phyloP scores from a whole-genome alignment of 139 green algal genomes.

The Chlorella sp. region DNA sequence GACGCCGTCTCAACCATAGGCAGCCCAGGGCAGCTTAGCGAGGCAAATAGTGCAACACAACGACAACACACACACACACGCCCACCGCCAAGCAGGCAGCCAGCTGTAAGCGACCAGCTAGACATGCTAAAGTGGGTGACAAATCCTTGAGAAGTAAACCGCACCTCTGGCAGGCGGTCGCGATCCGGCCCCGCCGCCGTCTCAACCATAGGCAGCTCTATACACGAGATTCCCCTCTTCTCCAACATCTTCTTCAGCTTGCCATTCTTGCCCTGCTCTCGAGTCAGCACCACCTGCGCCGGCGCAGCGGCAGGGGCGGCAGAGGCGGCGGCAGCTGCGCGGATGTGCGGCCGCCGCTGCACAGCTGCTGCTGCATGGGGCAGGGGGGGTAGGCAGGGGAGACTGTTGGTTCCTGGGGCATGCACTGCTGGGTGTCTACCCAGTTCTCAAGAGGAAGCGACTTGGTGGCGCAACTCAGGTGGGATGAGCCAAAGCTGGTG shows the following conservation, averaged over 20 bases:
- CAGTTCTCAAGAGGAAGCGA: neutral
- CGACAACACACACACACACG: too few species aligned
- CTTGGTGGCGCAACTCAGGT: neutral
- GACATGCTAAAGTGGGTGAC: too few species aligned
- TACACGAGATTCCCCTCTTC: slow-evolving; percentile 50
- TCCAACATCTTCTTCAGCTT: slow-evolving; percentile 66
- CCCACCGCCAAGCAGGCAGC: too few species aligned
- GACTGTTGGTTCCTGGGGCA: neutral
- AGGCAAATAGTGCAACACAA: too few species aligned
- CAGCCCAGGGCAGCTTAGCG: slow-evolving; percentile 81
- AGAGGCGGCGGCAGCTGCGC: neutral
- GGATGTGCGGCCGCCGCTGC: neutral
- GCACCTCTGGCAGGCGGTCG: slow-evolving; percentile 46
- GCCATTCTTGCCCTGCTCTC: slow-evolving; percentile 89
- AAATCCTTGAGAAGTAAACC: too few species aligned
- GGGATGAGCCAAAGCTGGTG: neutral
- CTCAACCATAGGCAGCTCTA: slow-evolving; percentile 89
- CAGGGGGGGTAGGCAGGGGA: neutral
- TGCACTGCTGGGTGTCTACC: neutral
- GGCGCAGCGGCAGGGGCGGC: neutral
- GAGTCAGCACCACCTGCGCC: slow-evolving; percentile 81
- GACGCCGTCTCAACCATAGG: slow-evolving; percentile 81
- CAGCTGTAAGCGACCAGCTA: too few species aligned
- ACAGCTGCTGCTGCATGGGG: neutral
- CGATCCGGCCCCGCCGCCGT: slow-evolving; percentile 76